These are phyloP conservation scores for Vigna reflexopilosa DNA, from an alignment of 306 rosid genomes.

Conservation along the genomic window DNA sequence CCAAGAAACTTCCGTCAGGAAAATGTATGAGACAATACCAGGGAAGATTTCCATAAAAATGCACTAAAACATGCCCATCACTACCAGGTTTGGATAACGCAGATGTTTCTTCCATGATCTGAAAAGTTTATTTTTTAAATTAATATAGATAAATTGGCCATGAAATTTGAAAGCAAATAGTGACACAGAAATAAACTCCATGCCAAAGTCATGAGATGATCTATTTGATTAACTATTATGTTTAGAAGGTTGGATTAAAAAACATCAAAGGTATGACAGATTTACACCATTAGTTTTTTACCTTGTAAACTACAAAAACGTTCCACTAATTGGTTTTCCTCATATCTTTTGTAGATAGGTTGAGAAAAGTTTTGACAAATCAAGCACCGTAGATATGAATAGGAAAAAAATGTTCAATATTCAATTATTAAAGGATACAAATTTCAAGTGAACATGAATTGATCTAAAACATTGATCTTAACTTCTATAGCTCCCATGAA, in stretches of 20 bases:
- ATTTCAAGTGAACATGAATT: not conserved
- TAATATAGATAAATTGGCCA: constrained; percentile 23
- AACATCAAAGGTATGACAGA: constrained; percentile 24
- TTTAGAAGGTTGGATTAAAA: constrained; percentile 29
- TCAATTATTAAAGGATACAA: constrained; percentile 28
- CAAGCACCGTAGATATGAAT: constrained; percentile 4
- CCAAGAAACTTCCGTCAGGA: constrained; percentile 22
- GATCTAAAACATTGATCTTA: not conserved
- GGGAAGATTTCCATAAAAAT: constrained; percentile 57
- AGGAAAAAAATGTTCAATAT: not conserved
- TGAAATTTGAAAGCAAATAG: constrained; percentile 26
- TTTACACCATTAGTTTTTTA: constrained; percentile 2
- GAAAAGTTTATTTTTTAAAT: constrained; percentile 35
- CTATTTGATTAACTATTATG: constrained; percentile 22
- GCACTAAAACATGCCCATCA: constrained; percentile 61
- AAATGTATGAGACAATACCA: constrained; percentile 44
- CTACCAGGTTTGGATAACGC: constrained; percentile 44
- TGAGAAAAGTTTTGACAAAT: constrained; percentile 11
- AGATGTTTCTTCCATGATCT: constrained; percentile 58
- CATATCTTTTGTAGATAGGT: not conserved
- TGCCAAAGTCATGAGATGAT: constrained; percentile 19
- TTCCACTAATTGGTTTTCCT: not conserved
- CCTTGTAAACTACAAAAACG: constrained; percentile 12
- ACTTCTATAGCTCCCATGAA: constrained; percentile 17
- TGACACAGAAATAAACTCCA: constrained; percentile 10